Percentiles rank a stretch among this genome's conserved stretches.
phyloP scores from a whole-genome alignment of 345 rosid species.

The Moricandia moricandioides region DNA sequence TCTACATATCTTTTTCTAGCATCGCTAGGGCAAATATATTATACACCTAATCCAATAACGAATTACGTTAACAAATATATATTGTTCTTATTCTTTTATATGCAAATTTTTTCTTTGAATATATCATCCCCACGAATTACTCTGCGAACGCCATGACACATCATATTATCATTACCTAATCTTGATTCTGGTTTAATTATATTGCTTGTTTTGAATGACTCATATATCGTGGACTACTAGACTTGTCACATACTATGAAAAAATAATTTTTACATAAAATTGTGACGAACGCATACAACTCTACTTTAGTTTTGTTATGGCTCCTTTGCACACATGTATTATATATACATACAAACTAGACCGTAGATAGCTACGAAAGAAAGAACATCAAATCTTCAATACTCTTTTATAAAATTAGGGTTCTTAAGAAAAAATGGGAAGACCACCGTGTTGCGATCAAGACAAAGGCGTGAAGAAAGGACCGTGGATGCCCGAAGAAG shows the following conservation, averaged over 20 bases:
- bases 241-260: background rate
- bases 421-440: constrained; percentile 41
- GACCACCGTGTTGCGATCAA: constrained; percentile 51
- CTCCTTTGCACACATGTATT: background rate
- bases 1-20: background rate
- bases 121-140: constrained; percentile 26
- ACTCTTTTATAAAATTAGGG: background rate
- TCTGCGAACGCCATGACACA: constrained; percentile 30
- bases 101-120: background rate
- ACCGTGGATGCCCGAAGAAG: constrained; percentile 82
- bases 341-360: constrained; percentile 16
- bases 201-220: constrained; percentile 6
- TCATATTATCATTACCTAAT: constrained; percentile 34
- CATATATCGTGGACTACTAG: background rate
- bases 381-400: constrained; percentile 9
- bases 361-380: constrained; percentile 20
- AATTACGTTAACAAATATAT: background rate
- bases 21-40: constrained; percentile 12
- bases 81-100: background rate
- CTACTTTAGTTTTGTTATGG: constrained; percentile 6
- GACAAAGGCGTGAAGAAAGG: constrained; percentile 60
- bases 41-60: constrained; percentile 20
- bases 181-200: background rate
- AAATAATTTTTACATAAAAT: constrained; percentile 10
- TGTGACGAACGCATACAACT: constrained; percentile 26